Evolutionary conservation across 1,284 basidiomycete species (phyloP).

Genomic region (Inonotus obliquus): DNA sequence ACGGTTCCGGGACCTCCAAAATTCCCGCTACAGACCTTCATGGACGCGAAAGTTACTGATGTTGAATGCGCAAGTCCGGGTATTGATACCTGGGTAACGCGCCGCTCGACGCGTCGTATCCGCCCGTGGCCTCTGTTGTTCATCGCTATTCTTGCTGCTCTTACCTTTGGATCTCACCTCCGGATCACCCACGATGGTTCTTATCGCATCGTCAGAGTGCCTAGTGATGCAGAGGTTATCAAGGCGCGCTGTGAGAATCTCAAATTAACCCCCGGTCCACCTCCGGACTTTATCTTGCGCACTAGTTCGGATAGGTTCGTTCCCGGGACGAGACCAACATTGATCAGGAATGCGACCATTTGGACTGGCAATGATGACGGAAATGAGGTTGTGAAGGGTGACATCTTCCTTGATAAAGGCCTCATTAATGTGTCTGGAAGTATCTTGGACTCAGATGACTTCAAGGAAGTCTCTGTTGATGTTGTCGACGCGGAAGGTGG

Average conservation of each 20-base stretch:
- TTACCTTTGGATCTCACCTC: slow-evolving; percentile 2
- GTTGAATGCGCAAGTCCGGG: background rate
- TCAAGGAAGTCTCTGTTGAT: slow-evolving; percentile 19
- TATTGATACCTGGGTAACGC: background rate
- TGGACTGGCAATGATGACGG: slow-evolving; percentile 74
- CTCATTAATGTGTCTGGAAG: slow-evolving; percentile 54
- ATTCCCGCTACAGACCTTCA: no score
- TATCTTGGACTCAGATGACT: slow-evolving; percentile 25
- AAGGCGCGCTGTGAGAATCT: slow-evolving; percentile 19
- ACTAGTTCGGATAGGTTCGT: slow-evolving; percentile 70
- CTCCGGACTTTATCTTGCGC: slow-evolving; percentile 47
- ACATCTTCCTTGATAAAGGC: slow-evolving; percentile 55
- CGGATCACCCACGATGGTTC: background rate
- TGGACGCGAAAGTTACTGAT: background rate
- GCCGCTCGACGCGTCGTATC: background rate
- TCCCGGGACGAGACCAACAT: slow-evolving; percentile 54
- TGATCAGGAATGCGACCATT: slow-evolving; percentile 75
- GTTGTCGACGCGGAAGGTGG: slow-evolving; percentile 30
- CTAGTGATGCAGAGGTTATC: background rate
- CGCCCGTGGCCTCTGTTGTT: slow-evolving; percentile 8
- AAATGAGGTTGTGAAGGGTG: slow-evolving; percentile 54
- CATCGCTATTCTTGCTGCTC: background rate
- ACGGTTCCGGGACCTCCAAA: background rate
- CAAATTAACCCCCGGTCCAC: slow-evolving; percentile 34
- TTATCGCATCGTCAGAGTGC: background rate